Percentiles rank a stretch among this genome's conserved stretches.
These are phyloP conservation scores for Geotrichum candidum DNA, from an alignment of 1,139 yeast genomes.

Conservation along the genomic window DNA sequence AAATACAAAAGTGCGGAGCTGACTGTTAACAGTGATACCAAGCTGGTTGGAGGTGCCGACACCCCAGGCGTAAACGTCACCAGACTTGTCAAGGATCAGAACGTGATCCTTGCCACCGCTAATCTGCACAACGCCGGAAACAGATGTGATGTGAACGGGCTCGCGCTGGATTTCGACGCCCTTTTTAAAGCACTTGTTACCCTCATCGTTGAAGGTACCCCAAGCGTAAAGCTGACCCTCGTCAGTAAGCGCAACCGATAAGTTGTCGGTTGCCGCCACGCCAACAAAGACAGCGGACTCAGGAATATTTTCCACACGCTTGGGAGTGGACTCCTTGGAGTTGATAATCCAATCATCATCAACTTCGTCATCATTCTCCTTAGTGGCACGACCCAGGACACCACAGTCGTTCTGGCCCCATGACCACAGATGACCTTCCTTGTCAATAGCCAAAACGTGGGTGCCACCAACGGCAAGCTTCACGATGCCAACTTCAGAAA, in stretches of 20 bases:
- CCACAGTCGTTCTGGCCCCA: constrained; percentile 97
- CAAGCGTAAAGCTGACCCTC: constrained; percentile 92
- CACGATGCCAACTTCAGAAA: constrained; percentile 60
- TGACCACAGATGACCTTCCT: constrained; percentile 73
- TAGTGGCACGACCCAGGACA: constrained; percentile 85
- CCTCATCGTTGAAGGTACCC: constrained; percentile 97
- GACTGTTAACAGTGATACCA: constrained; percentile 49
- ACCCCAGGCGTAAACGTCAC: constrained; percentile 95
- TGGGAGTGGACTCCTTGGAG: constrained; percentile 84
- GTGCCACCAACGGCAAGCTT: constrained; percentile 94
- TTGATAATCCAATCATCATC: constrained; percentile 81
- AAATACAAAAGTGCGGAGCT: constrained; percentile 31
- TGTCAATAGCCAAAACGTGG: constrained; percentile 81
- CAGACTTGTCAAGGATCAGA: constrained; percentile 73
- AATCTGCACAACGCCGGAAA: constrained; percentile 71
- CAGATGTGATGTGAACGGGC: constrained; percentile 59
- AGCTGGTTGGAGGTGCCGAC: constrained; percentile 89
- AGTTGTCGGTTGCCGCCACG: constrained; percentile 87
- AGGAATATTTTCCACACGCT: constrained; percentile 63
- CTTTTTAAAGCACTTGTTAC: constrained; percentile 74
- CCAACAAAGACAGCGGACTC: constrained; percentile 55
- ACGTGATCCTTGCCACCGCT: constrained; percentile 93
- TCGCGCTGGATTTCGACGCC: constrained; percentile 56
- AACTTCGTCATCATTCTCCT: constrained; percentile 55
- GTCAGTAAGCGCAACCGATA: constrained; percentile 71